Evolutionary conservation across 1,139 yeast genomes (phyloP).

Genomic region (Hansenula sp.): DNA sequence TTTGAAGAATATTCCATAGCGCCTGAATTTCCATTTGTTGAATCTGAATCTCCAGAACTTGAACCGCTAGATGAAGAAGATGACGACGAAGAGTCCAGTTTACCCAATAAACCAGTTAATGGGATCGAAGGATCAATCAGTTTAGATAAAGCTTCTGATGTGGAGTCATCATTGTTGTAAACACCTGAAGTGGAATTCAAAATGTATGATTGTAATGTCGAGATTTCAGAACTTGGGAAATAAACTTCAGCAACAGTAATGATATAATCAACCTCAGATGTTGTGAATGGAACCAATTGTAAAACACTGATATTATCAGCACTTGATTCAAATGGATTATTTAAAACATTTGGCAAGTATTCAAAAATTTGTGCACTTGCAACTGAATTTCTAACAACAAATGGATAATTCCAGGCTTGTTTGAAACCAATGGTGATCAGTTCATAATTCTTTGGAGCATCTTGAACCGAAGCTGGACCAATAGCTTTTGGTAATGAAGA

Average conservation of each 20-base stretch:
- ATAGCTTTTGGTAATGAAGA: slow-evolving; percentile 68
- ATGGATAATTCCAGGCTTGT: slow-evolving; percentile 63
- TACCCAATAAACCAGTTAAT: slow-evolving; percentile 43
- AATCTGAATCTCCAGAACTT: slow-evolving; percentile 9
- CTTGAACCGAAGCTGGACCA: slow-evolving; percentile 42
- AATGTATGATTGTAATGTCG: slow-evolving; percentile 41
- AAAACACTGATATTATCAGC: slow-evolving; percentile 45
- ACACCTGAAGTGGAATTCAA: slow-evolving; percentile 41
- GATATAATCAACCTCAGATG: slow-evolving; percentile 45
- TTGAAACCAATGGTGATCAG: slow-evolving; percentile 71
- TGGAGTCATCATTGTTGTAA: slow-evolving; percentile 45
- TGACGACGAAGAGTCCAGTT: slow-evolving; percentile 15
- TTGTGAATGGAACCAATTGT: slow-evolving; percentile 63
- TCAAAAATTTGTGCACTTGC: slow-evolving; percentile 76
- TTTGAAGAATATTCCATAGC: slow-evolving; percentile 28
- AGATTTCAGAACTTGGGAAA: slow-evolving; percentile 51
- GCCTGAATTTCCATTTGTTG: slow-evolving; percentile 22
- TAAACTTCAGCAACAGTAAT: slow-evolving; percentile 77
- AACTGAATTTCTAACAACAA: slow-evolving; percentile 61
- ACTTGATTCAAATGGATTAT: slow-evolving; percentile 43
- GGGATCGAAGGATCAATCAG: slow-evolving; percentile 67
- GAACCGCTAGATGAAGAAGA: slow-evolving; percentile 21
- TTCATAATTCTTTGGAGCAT: slow-evolving; percentile 37
- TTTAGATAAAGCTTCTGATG: slow-evolving; percentile 45
- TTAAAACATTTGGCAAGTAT: slow-evolving; percentile 56